These are phyloP conservation scores for Inga oerstediana DNA, from an alignment of 306 rosid species.

Conservation along the genomic window DNA sequence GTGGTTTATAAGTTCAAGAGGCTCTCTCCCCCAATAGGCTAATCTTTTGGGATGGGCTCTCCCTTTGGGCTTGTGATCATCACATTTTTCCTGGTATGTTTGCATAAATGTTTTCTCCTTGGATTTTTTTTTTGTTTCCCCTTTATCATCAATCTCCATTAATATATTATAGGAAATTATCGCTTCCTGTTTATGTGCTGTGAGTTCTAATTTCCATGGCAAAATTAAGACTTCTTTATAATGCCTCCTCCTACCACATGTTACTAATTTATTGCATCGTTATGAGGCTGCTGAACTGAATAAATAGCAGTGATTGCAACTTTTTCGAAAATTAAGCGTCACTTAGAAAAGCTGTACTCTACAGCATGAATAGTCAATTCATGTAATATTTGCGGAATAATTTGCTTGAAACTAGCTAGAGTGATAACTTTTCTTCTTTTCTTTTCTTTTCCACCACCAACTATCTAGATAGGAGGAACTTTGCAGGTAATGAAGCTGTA, in stretches of 20 bases:
- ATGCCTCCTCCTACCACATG: constrained; percentile 9
- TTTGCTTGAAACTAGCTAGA: background rate
- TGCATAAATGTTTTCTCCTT: background rate
- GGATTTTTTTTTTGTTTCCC: background rate
- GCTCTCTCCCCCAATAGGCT: no score
- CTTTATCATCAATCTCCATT: background rate
- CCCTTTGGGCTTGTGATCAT: no score
- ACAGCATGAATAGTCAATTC: background rate
- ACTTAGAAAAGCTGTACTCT: background rate
- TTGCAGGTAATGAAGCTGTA: background rate
- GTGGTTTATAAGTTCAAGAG: no score
- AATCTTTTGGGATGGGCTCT: no score
- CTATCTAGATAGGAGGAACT: background rate
- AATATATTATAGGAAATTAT: background rate
- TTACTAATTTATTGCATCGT: background rate
- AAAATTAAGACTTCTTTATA: background rate
- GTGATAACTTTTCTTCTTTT: background rate
- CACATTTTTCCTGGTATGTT: background rate
- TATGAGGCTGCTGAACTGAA: constrained; percentile 3
- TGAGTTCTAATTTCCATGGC: background rate
- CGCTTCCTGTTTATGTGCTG: background rate
- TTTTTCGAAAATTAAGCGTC: constrained; percentile 2
- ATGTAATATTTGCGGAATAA: background rate
- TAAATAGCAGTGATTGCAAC: constrained; percentile 30
- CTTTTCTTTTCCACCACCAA: background rate